A percentile compares a stretch with the other conserved stretches of the same genome.
phyloP scores from a whole-genome alignment of 768 basidiomycete genomes.

The Psilocybe cyanescens region DNA sequence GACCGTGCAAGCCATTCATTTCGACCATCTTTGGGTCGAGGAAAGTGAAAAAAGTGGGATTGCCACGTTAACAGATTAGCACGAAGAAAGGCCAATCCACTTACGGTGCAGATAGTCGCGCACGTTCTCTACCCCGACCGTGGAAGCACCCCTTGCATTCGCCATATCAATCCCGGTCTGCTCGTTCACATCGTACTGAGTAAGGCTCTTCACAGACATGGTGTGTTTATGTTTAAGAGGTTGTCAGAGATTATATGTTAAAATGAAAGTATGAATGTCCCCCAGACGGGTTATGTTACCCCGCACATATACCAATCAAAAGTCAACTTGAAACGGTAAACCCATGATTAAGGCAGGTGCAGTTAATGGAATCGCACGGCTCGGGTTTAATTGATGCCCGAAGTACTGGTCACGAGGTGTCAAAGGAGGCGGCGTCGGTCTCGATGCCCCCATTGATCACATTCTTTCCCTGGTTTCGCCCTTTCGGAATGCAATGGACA shows the following conservation, averaged over 20 bases:
- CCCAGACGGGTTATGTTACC: not conserved
- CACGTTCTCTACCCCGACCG: constrained; percentile 45
- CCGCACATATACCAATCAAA: not conserved
- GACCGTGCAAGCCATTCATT: constrained; percentile 53
- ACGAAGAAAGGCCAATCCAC: constrained; percentile 15
- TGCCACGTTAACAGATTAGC: not conserved
- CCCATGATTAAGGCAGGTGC: not conserved
- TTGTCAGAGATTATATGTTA: not conserved
- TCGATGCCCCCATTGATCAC: too few species aligned
- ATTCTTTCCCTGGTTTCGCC: too few species aligned
- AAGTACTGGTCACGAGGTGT: not conserved
- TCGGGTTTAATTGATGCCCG: not conserved
- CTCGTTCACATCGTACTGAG: constrained; percentile 39
- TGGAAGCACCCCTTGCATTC: constrained; percentile 46
- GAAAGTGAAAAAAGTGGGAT: not conserved
- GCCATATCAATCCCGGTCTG: constrained; percentile 58
- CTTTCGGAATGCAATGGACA: too few species aligned
- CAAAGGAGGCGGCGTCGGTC: too few species aligned
- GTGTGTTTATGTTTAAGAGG: not conserved
- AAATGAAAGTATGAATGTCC: not conserved
- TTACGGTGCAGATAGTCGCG: constrained; percentile 57
- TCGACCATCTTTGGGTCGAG: constrained; percentile 44
- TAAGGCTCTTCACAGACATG: not conserved
- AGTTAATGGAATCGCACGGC: not conserved
- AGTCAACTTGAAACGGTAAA: not conserved